A percentile compares a stretch with the other conserved stretches of the same genome.
Evolutionary conservation across 2,329 filamentous ascomycete species (phyloP).

Genomic region (Xylariomycetidae sp.): DNA sequence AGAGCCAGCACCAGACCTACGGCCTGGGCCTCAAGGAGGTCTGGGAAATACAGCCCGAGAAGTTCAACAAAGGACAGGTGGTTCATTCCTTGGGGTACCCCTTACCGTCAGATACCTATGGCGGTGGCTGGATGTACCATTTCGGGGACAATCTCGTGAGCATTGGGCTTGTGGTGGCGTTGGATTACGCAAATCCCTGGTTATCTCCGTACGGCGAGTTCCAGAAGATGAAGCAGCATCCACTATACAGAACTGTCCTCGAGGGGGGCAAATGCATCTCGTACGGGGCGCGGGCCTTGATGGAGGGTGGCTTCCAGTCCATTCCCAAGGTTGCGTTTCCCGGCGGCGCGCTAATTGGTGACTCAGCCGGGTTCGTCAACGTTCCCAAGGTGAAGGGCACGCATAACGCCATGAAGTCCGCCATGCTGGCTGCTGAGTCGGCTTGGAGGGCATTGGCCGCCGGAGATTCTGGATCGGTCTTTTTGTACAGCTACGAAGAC

Average conservation of each 20-base stretch:
- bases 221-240: conserved; percentile 97
- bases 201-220: conserved; percentile 93
- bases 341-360: conserved; percentile 89
- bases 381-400: conserved; percentile 98
- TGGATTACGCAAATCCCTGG: conserved; percentile 97
- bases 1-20: conserved; percentile 93
- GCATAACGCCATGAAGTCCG: conserved; percentile 95
- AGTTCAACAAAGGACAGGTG: conserved; percentile 82
- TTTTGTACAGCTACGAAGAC: conserved; percentile 93
- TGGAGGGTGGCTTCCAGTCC: conserved; percentile 95
- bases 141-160: conserved; percentile 96
- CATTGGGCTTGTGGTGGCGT: conserved; percentile 83
- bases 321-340: conserved; percentile 97
- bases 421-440: conserved; percentile 92
- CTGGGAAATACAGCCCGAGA: conserved; percentile 91
- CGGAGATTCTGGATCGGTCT: conserved; percentile 64
- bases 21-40: conserved; percentile 93
- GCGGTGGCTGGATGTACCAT: conserved; percentile 99
- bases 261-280: conserved; percentile 97
- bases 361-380: conserved; percentile 95
- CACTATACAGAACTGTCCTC: conserved; percentile 79
- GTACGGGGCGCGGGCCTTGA: conserved; percentile 85
- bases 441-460: conserved; percentile 69
- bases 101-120: conserved; percentile 82
- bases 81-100: conserved; percentile 93